Percentiles rank a stretch among this genome's conserved stretches.
Conservation (phyloP, 192 early-diverging fungal species). For the Phycomyces nitens region DNA sequence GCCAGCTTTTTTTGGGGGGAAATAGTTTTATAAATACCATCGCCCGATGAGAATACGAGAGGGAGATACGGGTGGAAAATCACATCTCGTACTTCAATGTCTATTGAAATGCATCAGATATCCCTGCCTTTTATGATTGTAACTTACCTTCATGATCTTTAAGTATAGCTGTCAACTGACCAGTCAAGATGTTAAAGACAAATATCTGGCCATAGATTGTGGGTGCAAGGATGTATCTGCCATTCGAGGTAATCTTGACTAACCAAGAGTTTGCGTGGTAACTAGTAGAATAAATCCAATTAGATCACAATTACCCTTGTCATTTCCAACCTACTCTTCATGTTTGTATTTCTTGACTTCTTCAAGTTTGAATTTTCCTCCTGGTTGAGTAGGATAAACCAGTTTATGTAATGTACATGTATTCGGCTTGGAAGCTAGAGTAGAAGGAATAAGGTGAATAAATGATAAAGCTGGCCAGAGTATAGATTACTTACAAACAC, state of each 20-base stretch:
- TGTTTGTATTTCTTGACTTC: constrained; percentile 76
- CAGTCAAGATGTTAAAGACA: constrained; percentile 74
- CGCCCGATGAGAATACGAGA: constrained; percentile 79
- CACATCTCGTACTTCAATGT: constrained; percentile 91
- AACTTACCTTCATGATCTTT: constrained; percentile 75
- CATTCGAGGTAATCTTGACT: constrained; percentile 84
- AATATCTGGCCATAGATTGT: constrained; percentile 88
- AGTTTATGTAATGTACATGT: constrained; percentile 84
- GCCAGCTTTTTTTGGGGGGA: no score
- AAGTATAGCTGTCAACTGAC: constrained; percentile 72
- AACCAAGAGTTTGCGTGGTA: constrained; percentile 93
- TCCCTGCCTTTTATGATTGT: no score
- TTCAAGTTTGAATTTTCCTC: constrained; percentile 68
- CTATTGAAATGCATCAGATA: constrained; percentile 27
- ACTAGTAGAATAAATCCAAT: constrained; percentile 31
- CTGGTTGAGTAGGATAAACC: constrained; percentile 73
- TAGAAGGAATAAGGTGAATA: constrained; percentile 1
- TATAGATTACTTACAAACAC: constrained; percentile 52
- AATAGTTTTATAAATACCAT: constrained; percentile 51
- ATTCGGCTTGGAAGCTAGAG: constrained; percentile 75
- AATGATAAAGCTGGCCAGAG: constrained; percentile 9
- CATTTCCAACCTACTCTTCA: constrained; percentile 58
- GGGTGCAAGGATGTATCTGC: constrained; percentile 85
- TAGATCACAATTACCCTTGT: not conserved
- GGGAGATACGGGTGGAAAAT: constrained; percentile 81